Conservation (phyloP, 176 grass and related monocot genomes). For the Paspalum notatum region DNA sequence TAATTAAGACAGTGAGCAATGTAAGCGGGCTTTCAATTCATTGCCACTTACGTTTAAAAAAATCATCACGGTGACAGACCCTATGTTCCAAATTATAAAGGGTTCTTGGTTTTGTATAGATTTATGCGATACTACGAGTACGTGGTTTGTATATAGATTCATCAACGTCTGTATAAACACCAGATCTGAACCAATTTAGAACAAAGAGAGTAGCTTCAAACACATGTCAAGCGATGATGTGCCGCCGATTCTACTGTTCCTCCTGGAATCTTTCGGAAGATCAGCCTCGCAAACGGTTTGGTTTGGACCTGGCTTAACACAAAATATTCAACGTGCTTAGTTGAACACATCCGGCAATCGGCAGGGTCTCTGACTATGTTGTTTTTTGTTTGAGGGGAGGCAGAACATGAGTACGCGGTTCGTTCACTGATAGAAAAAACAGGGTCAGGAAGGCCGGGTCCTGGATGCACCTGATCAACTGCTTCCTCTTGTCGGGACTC, state of each 20-base stretch:
- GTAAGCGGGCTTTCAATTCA: too few relatives aligned
- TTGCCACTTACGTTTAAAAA: too few relatives aligned
- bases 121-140: too few relatives aligned
- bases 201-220: not conserved
- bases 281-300: not conserved
- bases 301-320: not conserved
- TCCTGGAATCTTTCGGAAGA: not conserved
- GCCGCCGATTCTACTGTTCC: not conserved
- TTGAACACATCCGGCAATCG: not conserved
- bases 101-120: too few relatives aligned
- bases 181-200: too few relatives aligned
- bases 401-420: not conserved
- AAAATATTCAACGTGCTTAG: not conserved
- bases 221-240: not conserved
- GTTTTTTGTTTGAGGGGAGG: not conserved
- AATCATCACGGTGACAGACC: too few relatives aligned
- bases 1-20: too few relatives aligned
- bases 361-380: not conserved
- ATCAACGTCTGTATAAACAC: too few relatives aligned
- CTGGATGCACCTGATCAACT: conserved; percentile 23
- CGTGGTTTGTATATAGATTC: too few relatives aligned
- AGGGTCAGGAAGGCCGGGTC: not conserved
- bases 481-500: conserved; percentile 32
- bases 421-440: conserved; percentile 18
- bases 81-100: too few relatives aligned